These are phyloP conservation scores for Rusavskia elegans DNA, from an alignment of 495 filamentous ascomycete species.

Conservation along the genomic window DNA sequence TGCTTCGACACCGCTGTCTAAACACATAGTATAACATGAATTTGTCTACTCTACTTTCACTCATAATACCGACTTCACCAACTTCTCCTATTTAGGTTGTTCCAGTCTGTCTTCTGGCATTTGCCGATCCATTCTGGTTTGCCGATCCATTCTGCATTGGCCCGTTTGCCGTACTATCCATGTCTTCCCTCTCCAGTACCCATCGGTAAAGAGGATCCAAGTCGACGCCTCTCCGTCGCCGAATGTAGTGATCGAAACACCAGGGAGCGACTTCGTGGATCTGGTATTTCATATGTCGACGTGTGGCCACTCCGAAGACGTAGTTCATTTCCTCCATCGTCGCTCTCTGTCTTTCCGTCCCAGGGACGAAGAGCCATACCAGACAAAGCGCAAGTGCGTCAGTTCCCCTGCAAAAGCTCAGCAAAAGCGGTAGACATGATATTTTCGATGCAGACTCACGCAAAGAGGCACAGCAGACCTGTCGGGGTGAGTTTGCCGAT, in stretches of 20 bases:
- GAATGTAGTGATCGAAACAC: constrained; percentile 9
- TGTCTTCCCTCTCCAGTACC: no score
- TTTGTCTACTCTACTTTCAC: no score
- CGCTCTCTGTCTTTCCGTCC: constrained; percentile 4
- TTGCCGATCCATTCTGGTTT: no score
- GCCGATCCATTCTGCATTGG: no score
- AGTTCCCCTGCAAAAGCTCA: not conserved
- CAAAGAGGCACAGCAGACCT: constrained; percentile 9
- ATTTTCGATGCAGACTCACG: not conserved
- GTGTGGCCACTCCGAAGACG: constrained; percentile 19
- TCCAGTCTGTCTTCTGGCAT: no score
- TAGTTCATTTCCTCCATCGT: constrained; percentile 14
- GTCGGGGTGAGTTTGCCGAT: constrained; percentile 3
- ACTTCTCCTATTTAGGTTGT: no score
- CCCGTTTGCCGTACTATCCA: no score
- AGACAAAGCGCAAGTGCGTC: constrained; percentile 10
- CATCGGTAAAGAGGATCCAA: constrained; percentile 3
- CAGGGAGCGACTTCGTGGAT: constrained; percentile 14
- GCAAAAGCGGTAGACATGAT: not conserved
- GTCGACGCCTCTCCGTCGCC: not conserved
- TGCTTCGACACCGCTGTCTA: no score
- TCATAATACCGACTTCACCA: no score
- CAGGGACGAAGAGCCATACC: constrained; percentile 15
- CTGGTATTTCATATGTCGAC: constrained; percentile 22
- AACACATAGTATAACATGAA: no score